A percentile compares a stretch with the other conserved stretches of the same genome.
Evolutionary conservation across 2,329 filamentous ascomycete genomes (phyloP).

Genomic region (Cytospora mali): DNA sequence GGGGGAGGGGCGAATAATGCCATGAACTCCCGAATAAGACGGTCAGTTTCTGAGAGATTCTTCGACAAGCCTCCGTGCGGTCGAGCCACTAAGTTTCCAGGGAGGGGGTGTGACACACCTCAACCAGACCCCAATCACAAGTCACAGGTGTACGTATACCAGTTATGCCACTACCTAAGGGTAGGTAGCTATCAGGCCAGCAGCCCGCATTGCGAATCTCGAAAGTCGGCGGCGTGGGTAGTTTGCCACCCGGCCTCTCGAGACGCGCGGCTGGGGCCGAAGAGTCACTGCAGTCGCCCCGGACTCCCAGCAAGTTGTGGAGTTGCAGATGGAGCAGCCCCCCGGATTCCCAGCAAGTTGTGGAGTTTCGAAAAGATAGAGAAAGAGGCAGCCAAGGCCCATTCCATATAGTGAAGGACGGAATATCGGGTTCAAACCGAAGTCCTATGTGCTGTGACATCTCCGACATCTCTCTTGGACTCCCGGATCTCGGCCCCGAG

Average conservation of each 20-base stretch:
- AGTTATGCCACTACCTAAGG: too few species aligned
- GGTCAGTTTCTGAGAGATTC: neutral
- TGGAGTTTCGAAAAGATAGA: neutral
- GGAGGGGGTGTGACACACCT: too few species aligned
- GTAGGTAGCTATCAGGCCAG: too few species aligned
- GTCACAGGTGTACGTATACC: slow-evolving; percentile 14
- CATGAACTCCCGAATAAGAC: slow-evolving; percentile 13
- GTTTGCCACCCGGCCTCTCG: slow-evolving; percentile 12
- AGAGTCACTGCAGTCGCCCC: slow-evolving; percentile 10
- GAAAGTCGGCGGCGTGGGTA: neutral
- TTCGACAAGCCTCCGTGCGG: neutral
- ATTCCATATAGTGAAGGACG: too few species aligned
- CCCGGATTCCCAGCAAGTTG: slow-evolving; percentile 1
- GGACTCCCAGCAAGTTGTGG: too few species aligned
- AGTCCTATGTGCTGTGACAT: too few species aligned
- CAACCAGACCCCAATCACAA: neutral
- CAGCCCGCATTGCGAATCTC: neutral
- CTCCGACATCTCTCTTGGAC: too few species aligned
- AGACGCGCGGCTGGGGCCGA: slow-evolving; percentile 15
- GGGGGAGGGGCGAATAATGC: too few species aligned
- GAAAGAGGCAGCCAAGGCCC: neutral
- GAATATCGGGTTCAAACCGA: too few species aligned
- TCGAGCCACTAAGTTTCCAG: too few species aligned
- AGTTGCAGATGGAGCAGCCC: too few species aligned
- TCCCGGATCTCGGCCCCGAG: too few species aligned